A percentile compares a stretch with the other conserved stretches of the same genome.
phyloP scores from a whole-genome alignment of 2,329 filamentous ascomycete genomes.

The Alternaria arbusti region DNA sequence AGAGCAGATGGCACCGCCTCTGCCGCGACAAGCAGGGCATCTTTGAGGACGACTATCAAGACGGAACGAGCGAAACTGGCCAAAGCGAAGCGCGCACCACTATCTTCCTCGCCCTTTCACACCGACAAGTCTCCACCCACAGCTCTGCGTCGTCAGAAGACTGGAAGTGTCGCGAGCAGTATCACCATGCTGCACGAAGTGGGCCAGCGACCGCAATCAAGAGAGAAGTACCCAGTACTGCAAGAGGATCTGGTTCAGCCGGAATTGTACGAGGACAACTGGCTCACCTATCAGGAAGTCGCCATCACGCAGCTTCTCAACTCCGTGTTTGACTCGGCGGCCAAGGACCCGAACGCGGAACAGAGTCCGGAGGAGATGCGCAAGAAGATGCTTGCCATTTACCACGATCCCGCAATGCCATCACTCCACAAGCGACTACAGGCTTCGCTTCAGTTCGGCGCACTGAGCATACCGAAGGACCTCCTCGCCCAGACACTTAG shows the following conservation, averaged over 20 bases:
- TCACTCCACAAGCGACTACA: conserved; percentile 63
- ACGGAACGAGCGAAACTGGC: conserved; percentile 31
- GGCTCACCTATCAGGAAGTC: conserved; percentile 67
- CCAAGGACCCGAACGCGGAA: conserved; percentile 32
- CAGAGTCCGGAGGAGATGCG: conserved; percentile 49
- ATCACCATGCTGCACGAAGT: conserved; percentile 43
- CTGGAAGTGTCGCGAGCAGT: conserved; percentile 35
- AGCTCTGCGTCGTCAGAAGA: conserved; percentile 35
- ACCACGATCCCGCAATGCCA: conserved; percentile 60
- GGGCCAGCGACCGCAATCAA: conserved; percentile 33
- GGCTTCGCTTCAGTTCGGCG: conserved; percentile 64
- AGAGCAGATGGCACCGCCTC: conserved; percentile 38
- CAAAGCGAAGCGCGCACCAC: conserved; percentile 25
- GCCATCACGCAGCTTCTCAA: conserved; percentile 67
- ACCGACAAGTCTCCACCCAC: conserved; percentile 46
- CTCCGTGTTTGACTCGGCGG: conserved; percentile 56
- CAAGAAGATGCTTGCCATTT: conserved; percentile 58
- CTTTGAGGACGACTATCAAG: conserved; percentile 34
- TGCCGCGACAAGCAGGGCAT: conserved; percentile 29
- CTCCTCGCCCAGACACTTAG: conserved; percentile 54
- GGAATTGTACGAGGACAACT: conserved; percentile 68
- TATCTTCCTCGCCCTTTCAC: conserved; percentile 47
- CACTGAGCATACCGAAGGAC: conserved; percentile 63
- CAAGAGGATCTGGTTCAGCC: conserved; percentile 61
- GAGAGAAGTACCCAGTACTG: conserved; percentile 59